Percentiles rank a stretch among this genome's conserved stretches.
phyloP scores from a whole-genome alignment of 495 filamentous ascomycete species.

The Penicillium riverlandense region DNA sequence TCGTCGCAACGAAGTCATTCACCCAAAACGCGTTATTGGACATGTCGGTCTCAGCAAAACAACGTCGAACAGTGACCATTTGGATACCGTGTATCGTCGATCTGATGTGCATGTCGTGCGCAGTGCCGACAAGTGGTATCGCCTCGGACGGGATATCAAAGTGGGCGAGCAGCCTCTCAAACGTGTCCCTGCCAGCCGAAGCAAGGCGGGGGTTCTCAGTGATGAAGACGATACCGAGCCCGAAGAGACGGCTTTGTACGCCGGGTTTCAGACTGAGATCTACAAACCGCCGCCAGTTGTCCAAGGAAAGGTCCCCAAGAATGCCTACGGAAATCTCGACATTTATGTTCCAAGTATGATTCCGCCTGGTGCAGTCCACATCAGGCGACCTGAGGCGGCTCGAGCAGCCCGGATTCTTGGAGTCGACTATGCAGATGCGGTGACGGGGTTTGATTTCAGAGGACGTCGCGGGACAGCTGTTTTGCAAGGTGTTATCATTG shows the following conservation, averaged over 20 bases:
- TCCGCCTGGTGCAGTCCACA: slow-evolving; percentile 70
- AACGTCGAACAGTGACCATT: slow-evolving; percentile 41
- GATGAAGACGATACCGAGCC: slow-evolving; percentile 37
- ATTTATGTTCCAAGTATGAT: slow-evolving; percentile 91
- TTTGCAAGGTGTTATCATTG: slow-evolving; percentile 67
- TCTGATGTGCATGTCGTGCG: slow-evolving; percentile 68
- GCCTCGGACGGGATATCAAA: slow-evolving; percentile 70
- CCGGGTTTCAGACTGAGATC: slow-evolving; percentile 63
- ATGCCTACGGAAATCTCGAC: slow-evolving; percentile 84
- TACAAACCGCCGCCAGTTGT: slow-evolving; percentile 73
- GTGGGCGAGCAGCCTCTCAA: slow-evolving; percentile 71
- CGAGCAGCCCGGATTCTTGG: slow-evolving; percentile 70
- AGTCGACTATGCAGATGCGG: slow-evolving; percentile 80
- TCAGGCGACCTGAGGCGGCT: slow-evolving; percentile 56
- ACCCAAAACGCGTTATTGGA: slow-evolving; percentile 64
- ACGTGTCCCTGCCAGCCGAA: slow-evolving; percentile 44
- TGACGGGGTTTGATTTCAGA: slow-evolving; percentile 83
- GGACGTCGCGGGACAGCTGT: slow-evolving; percentile 77
- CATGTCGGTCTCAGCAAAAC: slow-evolving; percentile 66
- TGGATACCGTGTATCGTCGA: slow-evolving; percentile 69
- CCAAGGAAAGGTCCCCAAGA: slow-evolving; percentile 71
- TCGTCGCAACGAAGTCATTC: slow-evolving; percentile 71
- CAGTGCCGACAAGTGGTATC: slow-evolving; percentile 81
- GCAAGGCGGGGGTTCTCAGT: slow-evolving; percentile 25
- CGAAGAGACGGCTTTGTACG: slow-evolving; percentile 53